Percentiles rank a stretch among this genome's conserved stretches.
phyloP scores from a whole-genome alignment of 179 eudicot species.

The Sideroxylon spinosum region DNA sequence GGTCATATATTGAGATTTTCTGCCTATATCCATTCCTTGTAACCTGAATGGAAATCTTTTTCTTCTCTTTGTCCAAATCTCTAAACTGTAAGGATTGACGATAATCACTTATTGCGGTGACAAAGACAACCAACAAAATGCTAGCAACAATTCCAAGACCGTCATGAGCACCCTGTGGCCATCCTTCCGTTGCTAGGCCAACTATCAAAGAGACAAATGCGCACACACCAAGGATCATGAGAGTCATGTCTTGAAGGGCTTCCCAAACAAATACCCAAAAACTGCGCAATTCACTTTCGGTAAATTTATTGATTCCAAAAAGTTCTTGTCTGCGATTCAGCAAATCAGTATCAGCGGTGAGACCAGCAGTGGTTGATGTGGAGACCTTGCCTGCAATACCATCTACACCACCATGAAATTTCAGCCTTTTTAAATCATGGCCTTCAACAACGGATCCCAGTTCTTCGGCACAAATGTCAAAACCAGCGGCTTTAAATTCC shows the following conservation, averaged over 20 bases:
- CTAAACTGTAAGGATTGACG: constrained; percentile 85
- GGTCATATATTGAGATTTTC: constrained; percentile 74
- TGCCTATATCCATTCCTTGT: constrained; percentile 78
- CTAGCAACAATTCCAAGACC: constrained; percentile 92
- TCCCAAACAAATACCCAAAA: constrained; percentile 90
- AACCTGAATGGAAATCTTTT: constrained; percentile 81
- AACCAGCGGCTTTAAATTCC: constrained; percentile 75
- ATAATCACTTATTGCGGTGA: constrained; percentile 90
- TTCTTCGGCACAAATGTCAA: constrained; percentile 74
- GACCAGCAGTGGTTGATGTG: constrained; percentile 54
- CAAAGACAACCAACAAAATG: constrained; percentile 80
- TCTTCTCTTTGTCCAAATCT: constrained; percentile 93
- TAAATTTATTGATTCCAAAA: constrained; percentile 77
- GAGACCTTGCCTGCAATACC: constrained; percentile 68
- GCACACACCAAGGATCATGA: constrained; percentile 85
- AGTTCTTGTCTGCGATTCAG: constrained; percentile 49
- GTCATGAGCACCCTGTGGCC: constrained; percentile 91
- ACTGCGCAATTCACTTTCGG: constrained; percentile 51
- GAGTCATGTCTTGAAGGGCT: constrained; percentile 94
- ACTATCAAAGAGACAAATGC: constrained; percentile 83
- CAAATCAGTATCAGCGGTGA: constrained; percentile 35
- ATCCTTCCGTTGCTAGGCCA: constrained; percentile 84
- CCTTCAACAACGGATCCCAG: constrained; percentile 74
- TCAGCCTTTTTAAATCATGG: constrained; percentile 71
- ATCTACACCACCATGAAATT: constrained; percentile 56